phyloP scores from a whole-genome alignment of 163 green algal species.

The Scenedesmus sp. region DNA sequence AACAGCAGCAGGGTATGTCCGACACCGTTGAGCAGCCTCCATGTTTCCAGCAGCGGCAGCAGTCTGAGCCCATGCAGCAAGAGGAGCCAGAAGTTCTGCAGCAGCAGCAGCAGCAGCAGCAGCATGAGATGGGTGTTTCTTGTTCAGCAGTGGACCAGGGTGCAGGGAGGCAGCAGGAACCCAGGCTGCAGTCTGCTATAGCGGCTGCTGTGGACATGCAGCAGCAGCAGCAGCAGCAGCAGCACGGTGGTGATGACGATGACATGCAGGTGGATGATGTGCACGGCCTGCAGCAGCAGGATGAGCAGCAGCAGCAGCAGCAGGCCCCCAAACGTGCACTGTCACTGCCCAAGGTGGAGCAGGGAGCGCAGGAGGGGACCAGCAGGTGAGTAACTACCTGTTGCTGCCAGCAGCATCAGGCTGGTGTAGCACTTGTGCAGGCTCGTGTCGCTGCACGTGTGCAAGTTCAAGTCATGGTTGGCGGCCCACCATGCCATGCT shows the following conservation, averaged over 20 bases:
- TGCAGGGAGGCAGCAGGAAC: neutral
- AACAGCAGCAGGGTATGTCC: neutral
- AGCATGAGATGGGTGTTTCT: too few species aligned
- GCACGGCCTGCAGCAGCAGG: neutral
- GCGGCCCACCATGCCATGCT: too few species aligned
- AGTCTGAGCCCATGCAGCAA: neutral
- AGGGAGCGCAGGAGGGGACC: neutral
- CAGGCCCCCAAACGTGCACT: neutral
- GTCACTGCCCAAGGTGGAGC: neutral
- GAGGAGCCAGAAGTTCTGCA: neutral
- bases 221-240: neutral
- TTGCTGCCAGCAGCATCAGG: neutral
- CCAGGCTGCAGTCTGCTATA: neutral
- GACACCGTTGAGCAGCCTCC: neutral
- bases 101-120: neutral
- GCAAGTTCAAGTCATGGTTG: too few species aligned
- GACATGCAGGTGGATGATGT: neutral
- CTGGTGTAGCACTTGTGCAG: too few species aligned
- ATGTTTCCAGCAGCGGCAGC: neutral
- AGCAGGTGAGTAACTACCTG: neutral
- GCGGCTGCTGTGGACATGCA: neutral
- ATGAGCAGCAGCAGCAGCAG: conserved; percentile 1
- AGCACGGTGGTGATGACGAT: neutral
- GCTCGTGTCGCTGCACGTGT: neutral
- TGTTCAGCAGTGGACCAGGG: neutral